Conservation (phyloP, 495 filamentous ascomycete genomes). For the Aspergillus conjunctus region DNA sequence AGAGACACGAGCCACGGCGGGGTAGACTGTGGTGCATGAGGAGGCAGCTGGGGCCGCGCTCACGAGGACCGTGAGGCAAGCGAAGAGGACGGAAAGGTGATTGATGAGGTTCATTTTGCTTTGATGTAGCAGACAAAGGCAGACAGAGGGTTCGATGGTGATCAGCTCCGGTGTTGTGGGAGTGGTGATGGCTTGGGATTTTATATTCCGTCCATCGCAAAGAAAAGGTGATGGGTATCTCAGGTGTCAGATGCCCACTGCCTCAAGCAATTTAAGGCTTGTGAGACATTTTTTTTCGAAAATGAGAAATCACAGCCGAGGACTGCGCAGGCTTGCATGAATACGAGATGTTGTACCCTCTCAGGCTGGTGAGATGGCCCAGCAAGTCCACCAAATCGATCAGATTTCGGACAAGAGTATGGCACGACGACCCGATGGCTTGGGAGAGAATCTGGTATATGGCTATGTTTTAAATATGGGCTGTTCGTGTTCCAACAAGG, state of each 20-base stretch:
- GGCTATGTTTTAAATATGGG: background rate
- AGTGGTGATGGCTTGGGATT: background rate
- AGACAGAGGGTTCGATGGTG: background rate
- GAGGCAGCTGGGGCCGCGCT: conserved; percentile 9
- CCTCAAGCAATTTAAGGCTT: no score
- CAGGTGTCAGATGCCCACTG: no score
- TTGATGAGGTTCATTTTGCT: conserved; percentile 13
- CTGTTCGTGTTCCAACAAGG: no score
- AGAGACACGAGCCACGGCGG: conserved; percentile 12
- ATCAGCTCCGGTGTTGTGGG: background rate
- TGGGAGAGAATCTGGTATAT: background rate
- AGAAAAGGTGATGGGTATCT: no score
- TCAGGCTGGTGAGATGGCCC: background rate
- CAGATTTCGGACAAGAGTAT: background rate
- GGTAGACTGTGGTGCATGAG: conserved; percentile 12
- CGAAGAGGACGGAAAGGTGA: conserved; percentile 9
- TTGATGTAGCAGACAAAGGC: background rate
- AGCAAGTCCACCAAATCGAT: background rate
- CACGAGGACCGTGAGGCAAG: background rate
- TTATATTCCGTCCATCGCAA: no score
- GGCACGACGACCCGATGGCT: background rate
- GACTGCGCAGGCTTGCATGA: background rate
- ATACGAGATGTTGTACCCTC: background rate
- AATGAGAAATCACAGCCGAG: no score
- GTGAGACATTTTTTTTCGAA: no score